phyloP scores from a whole-genome alignment of 2,329 filamentous ascomycete genomes.

The Trichoderma afroharzianum region DNA sequence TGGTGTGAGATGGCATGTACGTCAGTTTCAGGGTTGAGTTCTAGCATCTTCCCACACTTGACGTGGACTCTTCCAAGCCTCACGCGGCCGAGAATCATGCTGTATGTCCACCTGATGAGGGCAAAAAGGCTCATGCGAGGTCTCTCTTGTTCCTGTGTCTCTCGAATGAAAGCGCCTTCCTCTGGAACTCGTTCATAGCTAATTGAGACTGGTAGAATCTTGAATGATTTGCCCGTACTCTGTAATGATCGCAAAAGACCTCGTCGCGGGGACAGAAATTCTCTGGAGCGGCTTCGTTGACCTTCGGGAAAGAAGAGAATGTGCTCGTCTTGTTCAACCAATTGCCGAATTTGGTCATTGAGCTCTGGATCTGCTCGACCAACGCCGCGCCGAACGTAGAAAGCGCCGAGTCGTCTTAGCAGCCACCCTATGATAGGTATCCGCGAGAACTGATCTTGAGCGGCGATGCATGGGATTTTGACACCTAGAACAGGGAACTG shows the following conservation, averaged over 20 bases:
- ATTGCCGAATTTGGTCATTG: not conserved
- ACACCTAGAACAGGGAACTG: not conserved
- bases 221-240: not conserved
- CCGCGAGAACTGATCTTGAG: not conserved
- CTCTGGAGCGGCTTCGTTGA: not conserved
- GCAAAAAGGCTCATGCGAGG: not conserved
- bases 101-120: not conserved
- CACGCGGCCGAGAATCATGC: not conserved
- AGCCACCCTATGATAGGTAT: not conserved
- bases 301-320: not conserved
- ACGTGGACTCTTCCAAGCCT: not conserved
- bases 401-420: not conserved
- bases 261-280: not conserved
- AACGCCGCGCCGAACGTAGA: not conserved
- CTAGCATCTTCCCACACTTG: not conserved
- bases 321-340: not conserved
- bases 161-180: not conserved
- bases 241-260: not conserved
- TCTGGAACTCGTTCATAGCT: not conserved
- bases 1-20: not conserved
- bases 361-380: not conserved
- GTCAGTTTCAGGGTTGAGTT: not conserved
- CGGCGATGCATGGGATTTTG: not conserved
- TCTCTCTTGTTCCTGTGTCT: not conserved
- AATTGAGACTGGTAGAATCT: not conserved